Conservation (phyloP, 2,329 filamentous ascomycete species). For the Calonectria pseudoturangicola region DNA sequence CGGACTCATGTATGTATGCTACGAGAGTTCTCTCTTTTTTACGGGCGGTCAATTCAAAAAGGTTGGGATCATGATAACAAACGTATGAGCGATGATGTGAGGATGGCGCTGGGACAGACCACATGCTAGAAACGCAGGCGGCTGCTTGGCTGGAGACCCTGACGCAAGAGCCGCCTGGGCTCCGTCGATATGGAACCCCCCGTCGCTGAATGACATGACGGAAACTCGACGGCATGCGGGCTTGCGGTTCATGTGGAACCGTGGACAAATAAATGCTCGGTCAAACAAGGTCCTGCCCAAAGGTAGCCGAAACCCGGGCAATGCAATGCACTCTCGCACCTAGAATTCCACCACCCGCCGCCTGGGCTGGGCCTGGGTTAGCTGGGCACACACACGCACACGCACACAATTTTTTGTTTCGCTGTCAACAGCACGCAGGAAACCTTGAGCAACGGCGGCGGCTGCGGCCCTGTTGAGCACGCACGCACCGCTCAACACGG, state of each 20-base stretch:
- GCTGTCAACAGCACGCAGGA: background rate
- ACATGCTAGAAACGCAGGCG: constrained; percentile 30
- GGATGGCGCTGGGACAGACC: constrained; percentile 27
- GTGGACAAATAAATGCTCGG: constrained; percentile 26
- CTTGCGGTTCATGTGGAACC: constrained; percentile 33
- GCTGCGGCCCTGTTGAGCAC: background rate
- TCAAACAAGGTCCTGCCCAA: constrained; percentile 10
- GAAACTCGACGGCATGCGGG: constrained; percentile 32
- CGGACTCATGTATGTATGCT: constrained; percentile 22
- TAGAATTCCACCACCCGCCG: constrained; percentile 16
- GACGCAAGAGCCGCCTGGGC: constrained; percentile 29
- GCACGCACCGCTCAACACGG: background rate
- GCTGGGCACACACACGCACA: too few species aligned
- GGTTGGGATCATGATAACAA: constrained; percentile 38
- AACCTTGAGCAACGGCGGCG: background rate
- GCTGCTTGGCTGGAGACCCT: constrained; percentile 23
- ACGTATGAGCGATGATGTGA: constrained; percentile 39
- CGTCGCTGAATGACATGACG: constrained; percentile 38
- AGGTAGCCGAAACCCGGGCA: constrained; percentile 37
- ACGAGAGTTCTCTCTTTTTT: constrained; percentile 4
- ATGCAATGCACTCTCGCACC: constrained; percentile 6
- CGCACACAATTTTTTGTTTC: background rate
- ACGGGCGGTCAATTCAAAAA: constrained; percentile 16
- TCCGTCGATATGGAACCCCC: constrained; percentile 24
- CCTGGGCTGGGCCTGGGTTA: too few species aligned